Evolutionary conservation across 2,329 filamentous ascomycete species (phyloP).

Genomic region (Aspergillus carbonarius): DNA sequence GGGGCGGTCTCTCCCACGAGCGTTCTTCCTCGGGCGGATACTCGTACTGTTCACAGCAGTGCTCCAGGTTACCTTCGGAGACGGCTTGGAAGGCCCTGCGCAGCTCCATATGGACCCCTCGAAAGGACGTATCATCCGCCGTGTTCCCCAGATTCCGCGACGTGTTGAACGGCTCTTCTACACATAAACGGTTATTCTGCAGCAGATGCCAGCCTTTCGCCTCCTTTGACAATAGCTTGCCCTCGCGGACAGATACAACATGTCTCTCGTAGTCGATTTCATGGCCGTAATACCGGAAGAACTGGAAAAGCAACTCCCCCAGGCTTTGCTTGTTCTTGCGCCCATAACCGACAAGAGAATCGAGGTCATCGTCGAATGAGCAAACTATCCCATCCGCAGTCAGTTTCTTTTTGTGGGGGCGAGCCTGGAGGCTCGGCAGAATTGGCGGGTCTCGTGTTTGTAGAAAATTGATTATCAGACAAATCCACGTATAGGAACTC

Average conservation of each 20-base stretch:
- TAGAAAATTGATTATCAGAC: slow-evolving; percentile 93
- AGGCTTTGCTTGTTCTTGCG: slow-evolving; percentile 75
- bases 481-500: slow-evolving; percentile 99
- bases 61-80: slow-evolving; percentile 72
- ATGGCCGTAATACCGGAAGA: slow-evolving; percentile 92
- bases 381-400: slow-evolving; percentile 66
- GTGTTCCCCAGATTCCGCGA: slow-evolving; percentile 91
- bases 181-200: slow-evolving; percentile 80
- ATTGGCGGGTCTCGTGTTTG: slow-evolving; percentile 83
- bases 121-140: slow-evolving; percentile 90
- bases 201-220: slow-evolving; percentile 86
- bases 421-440: slow-evolving; percentile 79
- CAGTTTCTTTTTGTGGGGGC: slow-evolving; percentile 60
- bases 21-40: slow-evolving; percentile 78
- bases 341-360: slow-evolving; percentile 72
- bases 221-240: slow-evolving; percentile 72
- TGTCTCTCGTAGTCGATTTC: slow-evolving; percentile 86
- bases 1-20: slow-evolving; percentile 56
- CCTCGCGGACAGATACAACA: slow-evolving; percentile 81
- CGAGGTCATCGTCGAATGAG: slow-evolving; percentile 83
- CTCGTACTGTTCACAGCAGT: slow-evolving; percentile 83
- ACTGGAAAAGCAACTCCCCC: slow-evolving; percentile 86
- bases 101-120: slow-evolving; percentile 85
- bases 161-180: slow-evolving; percentile 95
- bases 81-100: slow-evolving; percentile 83